These are phyloP conservation scores for Lichtheimia ornata DNA, from an alignment of 371 early-diverging fungal genomes.

Conservation along the genomic window DNA sequence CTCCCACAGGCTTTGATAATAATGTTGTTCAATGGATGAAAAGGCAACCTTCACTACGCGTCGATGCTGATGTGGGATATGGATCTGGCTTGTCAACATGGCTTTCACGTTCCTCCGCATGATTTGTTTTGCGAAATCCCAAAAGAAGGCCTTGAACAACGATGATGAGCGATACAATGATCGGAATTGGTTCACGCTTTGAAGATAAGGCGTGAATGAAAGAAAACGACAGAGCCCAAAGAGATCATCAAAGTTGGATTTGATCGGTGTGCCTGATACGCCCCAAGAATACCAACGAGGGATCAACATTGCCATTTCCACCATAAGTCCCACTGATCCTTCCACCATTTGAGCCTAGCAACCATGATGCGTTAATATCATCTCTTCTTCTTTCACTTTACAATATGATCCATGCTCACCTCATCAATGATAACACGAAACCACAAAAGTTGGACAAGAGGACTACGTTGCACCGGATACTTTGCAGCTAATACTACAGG, in stretches of 20 bases:
- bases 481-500: constrained; percentile 20
- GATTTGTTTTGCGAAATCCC: constrained; percentile 35
- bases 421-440: constrained; percentile 63
- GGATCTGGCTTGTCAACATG: constrained; percentile 50
- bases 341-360: constrained; percentile 74
- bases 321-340: constrained; percentile 33
- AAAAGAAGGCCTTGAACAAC: constrained; percentile 27
- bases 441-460: constrained; percentile 56
- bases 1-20: constrained; percentile 62
- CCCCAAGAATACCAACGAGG: constrained; percentile 68
- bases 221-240: constrained; percentile 55
- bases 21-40: constrained; percentile 59
- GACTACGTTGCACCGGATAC: constrained; percentile 44
- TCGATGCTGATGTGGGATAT: constrained; percentile 59
- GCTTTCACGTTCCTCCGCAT: constrained; percentile 64
- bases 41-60: constrained; percentile 52
- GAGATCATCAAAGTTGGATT: constrained; percentile 48
- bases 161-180: constrained; percentile 12
- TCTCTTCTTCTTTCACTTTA: too few species aligned
- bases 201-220: constrained; percentile 29
- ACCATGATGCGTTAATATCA: background rate
- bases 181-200: constrained; percentile 18
- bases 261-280: constrained; percentile 72
- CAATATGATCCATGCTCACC: constrained; percentile 16
- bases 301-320: constrained; percentile 58